These are phyloP conservation scores for Eimeria sp. DNA, from an alignment of 169 alveolate species.

Conservation along the genomic window DNA sequence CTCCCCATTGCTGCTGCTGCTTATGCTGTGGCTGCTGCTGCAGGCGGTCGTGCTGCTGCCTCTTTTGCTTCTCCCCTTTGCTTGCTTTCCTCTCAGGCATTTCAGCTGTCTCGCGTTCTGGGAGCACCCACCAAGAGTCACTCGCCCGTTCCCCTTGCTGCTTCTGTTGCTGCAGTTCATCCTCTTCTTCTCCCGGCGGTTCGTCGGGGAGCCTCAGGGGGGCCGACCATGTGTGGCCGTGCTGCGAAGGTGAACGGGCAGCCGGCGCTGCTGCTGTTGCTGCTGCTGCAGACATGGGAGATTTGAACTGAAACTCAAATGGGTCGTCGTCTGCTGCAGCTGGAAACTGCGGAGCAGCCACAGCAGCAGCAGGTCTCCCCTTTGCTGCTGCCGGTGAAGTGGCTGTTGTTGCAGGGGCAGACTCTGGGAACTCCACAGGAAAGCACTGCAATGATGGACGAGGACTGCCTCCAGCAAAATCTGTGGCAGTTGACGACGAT, in stretches of 20 bases:
- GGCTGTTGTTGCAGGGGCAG: conserved; percentile 7
- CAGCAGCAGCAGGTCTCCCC: conserved; percentile 56
- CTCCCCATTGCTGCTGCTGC: neutral
- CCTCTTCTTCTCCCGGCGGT: neutral
- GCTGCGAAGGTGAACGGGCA: neutral
- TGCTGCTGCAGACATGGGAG: conserved; percentile 6
- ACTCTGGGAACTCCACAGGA: conserved; percentile 14
- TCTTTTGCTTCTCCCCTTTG: neutral
- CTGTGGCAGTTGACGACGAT: neutral
- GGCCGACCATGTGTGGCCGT: conserved; percentile 5
- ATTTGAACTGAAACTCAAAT: conserved; percentile 12
- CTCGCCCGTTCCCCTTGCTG: neutral
- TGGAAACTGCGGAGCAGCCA: conserved; percentile 46
- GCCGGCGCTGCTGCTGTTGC: conserved; percentile 13
- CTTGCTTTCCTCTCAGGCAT: neutral
- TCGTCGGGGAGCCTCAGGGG: conserved; percentile 49
- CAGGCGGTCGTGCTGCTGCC: neutral
- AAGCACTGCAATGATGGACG: neutral
- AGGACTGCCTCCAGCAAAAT: neutral
- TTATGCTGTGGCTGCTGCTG: conserved; percentile 8
- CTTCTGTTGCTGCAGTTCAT: conserved; percentile 25
- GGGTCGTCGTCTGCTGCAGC: conserved; percentile 52
- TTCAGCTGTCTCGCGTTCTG: neutral
- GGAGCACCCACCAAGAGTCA: conserved; percentile 1
- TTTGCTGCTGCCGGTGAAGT: neutral